Evolutionary conservation across 2,329 filamentous ascomycete species (phyloP).

Genomic region (Xylaria sp.): DNA sequence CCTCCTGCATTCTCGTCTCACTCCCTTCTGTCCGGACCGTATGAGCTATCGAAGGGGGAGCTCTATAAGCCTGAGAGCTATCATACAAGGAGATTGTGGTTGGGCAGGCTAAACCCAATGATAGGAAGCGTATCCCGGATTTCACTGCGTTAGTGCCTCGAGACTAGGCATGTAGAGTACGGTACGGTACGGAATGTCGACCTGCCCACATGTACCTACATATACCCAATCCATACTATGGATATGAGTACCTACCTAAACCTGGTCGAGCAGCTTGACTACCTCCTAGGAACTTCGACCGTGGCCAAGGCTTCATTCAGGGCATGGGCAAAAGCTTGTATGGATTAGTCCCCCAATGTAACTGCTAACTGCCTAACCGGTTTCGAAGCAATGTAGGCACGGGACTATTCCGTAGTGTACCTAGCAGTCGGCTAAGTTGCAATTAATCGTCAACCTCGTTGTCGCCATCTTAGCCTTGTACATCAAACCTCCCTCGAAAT

Average conservation of each 20-base stretch:
- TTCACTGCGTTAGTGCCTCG: not conserved
- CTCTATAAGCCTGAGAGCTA: not conserved
- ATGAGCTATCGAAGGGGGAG: not conserved
- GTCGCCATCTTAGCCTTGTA: not conserved
- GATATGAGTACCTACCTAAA: too few species aligned
- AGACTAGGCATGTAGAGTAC: not conserved
- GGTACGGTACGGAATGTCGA: too few species aligned
- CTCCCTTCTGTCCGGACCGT: not conserved
- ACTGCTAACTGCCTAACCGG: not conserved
- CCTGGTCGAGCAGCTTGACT: too few species aligned
- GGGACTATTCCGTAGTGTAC: not conserved
- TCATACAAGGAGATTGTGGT: not conserved
- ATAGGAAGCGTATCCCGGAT: not conserved
- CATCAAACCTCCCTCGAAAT: too few species aligned
- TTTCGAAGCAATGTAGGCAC: not conserved
- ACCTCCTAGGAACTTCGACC: too few species aligned
- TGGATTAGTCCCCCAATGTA: not conserved
- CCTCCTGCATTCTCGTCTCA: not conserved
- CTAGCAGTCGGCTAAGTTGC: not conserved
- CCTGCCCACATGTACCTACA: too few species aligned
- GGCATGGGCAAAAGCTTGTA: not conserved
- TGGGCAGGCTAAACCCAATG: not conserved
- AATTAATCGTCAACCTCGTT: not conserved
- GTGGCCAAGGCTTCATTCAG: too few species aligned
- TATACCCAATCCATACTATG: too few species aligned